Conservation (phyloP, 1,284 basidiomycete species). For the Polyporus tsugae region DNA sequence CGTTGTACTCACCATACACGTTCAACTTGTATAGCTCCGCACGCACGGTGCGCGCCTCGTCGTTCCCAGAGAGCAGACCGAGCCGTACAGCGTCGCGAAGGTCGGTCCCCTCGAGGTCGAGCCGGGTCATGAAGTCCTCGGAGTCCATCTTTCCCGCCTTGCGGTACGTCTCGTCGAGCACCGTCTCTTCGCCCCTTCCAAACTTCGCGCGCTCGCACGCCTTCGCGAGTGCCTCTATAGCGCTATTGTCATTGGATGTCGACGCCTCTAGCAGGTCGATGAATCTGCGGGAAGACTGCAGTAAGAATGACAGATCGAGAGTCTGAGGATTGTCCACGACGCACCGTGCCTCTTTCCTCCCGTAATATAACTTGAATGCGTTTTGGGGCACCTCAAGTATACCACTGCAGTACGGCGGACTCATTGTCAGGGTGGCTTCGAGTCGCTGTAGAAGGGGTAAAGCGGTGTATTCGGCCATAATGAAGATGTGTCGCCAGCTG, state of each 20-base stretch:
- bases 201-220: constrained; percentile 35
- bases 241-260: background rate
- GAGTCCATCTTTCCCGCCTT: constrained; percentile 40
- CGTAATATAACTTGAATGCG: constrained; percentile 19
- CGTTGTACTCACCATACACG: constrained; percentile 32
- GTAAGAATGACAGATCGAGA: no score
- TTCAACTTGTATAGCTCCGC: constrained; percentile 42
- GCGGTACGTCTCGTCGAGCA: constrained; percentile 38
- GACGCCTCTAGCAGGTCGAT: background rate
- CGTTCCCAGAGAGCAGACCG: constrained; percentile 9
- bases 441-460: background rate
- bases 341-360: constrained; percentile 18
- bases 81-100: constrained; percentile 26
- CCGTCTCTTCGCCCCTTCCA: constrained; percentile 31
- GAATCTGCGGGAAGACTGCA: background rate
- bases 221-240: background rate
- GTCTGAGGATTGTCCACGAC: background rate
- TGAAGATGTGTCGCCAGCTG: background rate
- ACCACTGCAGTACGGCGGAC: constrained; percentile 13
- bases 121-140: background rate
- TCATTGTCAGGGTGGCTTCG: background rate
- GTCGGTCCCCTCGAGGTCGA: constrained; percentile 14
- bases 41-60: constrained; percentile 15
- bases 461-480: background rate
- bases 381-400: background rate